These are phyloP conservation scores for Plasmodium coatneyi DNA, from an alignment of 169 alveolate genomes.

Conservation along the genomic window DNA sequence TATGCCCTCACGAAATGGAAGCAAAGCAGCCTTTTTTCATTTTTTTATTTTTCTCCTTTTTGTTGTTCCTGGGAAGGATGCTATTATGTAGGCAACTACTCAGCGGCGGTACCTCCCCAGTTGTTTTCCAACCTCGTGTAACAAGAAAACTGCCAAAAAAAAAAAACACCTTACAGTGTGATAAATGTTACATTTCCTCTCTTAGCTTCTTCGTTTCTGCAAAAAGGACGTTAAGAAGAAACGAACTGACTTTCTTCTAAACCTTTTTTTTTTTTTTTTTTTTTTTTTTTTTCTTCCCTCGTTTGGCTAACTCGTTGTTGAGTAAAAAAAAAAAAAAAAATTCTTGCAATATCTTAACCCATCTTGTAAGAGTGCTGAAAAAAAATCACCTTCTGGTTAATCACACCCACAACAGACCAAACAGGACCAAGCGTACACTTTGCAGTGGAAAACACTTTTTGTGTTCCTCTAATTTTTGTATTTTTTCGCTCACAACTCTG, in stretches of 20 bases:
- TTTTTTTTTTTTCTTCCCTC: not conserved
- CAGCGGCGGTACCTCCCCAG: not conserved
- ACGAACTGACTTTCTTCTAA: not conserved
- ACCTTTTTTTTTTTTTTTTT: too few relatives aligned
- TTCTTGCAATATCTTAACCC: not conserved
- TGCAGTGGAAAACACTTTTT: not conserved
- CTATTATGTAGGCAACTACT: not conserved
- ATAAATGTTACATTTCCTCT: not conserved
- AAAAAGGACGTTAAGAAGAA: not conserved
- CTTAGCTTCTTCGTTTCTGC: not conserved
- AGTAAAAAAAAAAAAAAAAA: not conserved
- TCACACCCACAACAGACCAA: not conserved
- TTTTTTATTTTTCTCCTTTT: not conserved
- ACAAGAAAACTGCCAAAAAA: not conserved
- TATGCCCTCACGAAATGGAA: not conserved
- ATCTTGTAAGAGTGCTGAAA: not conserved
- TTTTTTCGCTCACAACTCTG: not conserved
- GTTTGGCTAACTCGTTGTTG: not conserved
- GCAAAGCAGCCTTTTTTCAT: not conserved
- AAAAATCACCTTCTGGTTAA: not conserved
- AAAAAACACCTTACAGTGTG: not conserved
- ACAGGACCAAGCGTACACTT: not conserved
- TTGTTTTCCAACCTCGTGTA: not conserved
- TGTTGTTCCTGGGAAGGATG: not conserved
- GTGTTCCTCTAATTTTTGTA: not conserved